These are phyloP conservation scores for Globisporangium abappressorium DNA, from an alignment of 352 stramenopile genomes.

Conservation along the genomic window DNA sequence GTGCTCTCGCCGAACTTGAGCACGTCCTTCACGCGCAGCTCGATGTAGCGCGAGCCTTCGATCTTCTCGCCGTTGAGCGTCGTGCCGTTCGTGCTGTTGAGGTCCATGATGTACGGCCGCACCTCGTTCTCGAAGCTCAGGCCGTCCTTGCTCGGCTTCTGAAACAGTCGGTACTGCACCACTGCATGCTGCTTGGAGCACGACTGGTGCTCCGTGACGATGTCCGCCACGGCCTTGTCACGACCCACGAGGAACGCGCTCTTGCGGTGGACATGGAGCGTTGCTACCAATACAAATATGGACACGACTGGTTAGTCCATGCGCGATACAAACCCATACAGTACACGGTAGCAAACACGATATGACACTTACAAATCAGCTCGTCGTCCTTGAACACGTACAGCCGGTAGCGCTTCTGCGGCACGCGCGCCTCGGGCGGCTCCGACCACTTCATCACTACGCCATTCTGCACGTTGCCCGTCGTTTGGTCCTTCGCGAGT, in stretches of 20 bases:
- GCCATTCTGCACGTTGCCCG: constrained; percentile 96
- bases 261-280: constrained; percentile 95
- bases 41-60: constrained; percentile 94
- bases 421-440: constrained; percentile 91
- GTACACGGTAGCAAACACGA: background rate
- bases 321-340: background rate
- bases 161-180: constrained; percentile 92
- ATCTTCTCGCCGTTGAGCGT: constrained; percentile 95
- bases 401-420: constrained; percentile 91
- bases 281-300: constrained; percentile 59
- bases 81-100: constrained; percentile 97
- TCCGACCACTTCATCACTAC: constrained; percentile 98
- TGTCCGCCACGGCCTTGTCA: constrained; percentile 93
- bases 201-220: constrained; percentile 92
- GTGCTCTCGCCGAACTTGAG: constrained; percentile 95
- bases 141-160: constrained; percentile 60
- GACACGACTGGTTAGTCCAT: background rate
- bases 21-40: constrained; percentile 94
- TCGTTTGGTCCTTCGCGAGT: constrained; percentile 93
- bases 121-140: constrained; percentile 62
- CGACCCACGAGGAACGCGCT: constrained; percentile 93
- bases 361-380: constrained; percentile 47
- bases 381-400: constrained; percentile 97
- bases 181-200: constrained; percentile 98
- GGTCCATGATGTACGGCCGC: constrained; percentile 97